Base-by-base conservation (phyloP, 2,329 filamentous ascomycete species). In the Apiospora phragmitis region DNA sequence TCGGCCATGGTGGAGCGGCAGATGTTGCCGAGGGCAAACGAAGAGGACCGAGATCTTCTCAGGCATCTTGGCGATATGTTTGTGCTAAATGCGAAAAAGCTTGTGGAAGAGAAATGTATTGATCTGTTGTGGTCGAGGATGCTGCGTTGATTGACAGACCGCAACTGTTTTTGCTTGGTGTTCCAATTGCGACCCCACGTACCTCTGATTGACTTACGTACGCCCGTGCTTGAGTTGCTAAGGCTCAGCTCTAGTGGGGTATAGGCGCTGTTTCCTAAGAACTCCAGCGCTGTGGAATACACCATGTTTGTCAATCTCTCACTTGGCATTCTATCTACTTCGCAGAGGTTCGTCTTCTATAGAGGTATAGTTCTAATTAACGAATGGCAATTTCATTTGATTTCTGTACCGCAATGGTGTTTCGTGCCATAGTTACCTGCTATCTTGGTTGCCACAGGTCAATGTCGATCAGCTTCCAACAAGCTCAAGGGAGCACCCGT, bases 1-100 rank as follows among this genome's bases (percentile, higher is more conserved):
- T 98, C 95, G 65, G 95, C 94, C 96, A 99, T 98, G 42, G 96
- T 93, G 9, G 94, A 97, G 72, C 89, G 87, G 80, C 94, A 99
- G 78, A 98, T 98, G 82, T 99, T 99, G 80, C 96, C 96, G 43
- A 98, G 88, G 88, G 83, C 96, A 99, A 76, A 98, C 95, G 80
- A 98, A 98, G 68, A 98, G 89, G 47, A 98, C 92, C 2, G 92
- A 94, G 69, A 93, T 79, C 71, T 77, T 80, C 78, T 75, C 71
- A 7, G 72, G 47, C 62, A 72, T 72, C 21, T 24, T n/a, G 55
- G 4, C 32, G 55, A 9, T 9, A 38, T 35, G 26, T 16, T 62
- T 5, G 1, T 11, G 29, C 5, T 51, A 11, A 14, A 6, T 8
- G 8, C 11, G 38, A 49, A n/a, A 18, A 38, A 18, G 35, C 21